phyloP scores from a whole-genome alignment of 2,329 filamentous ascomycete genomes.

The Fusarium sp. region DNA sequence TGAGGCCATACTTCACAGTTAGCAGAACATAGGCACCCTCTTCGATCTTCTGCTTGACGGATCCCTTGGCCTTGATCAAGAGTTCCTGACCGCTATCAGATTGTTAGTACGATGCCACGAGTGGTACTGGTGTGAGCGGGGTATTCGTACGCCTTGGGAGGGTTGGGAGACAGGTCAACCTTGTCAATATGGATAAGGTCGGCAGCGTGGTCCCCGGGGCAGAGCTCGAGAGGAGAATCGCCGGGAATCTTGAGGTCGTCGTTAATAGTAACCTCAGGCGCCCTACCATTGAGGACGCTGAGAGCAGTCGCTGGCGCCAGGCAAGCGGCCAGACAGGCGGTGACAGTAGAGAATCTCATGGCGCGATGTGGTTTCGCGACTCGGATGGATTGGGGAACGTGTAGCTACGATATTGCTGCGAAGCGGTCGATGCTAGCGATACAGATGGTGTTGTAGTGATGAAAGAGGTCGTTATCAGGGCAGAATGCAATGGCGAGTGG shows the following conservation, averaged over 20 bases:
- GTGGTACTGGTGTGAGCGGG: conserved; percentile 13
- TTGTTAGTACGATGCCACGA: conserved; percentile 39
- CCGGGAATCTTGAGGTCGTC: conserved; percentile 77
- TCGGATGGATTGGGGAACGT: background rate
- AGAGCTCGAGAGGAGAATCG: conserved; percentile 86
- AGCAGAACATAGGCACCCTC: conserved; percentile 84
- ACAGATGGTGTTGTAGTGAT: conserved; percentile 30
- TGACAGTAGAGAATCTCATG: conserved; percentile 55
- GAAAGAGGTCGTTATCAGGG: conserved; percentile 42
- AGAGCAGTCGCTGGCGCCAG: conserved; percentile 58
- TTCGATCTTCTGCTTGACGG: conserved; percentile 76
- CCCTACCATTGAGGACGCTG: conserved; percentile 55
- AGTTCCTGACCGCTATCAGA: conserved; percentile 76
- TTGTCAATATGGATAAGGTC: conserved; percentile 81
- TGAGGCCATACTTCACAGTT: conserved; percentile 92
- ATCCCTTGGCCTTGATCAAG: conserved; percentile 80
- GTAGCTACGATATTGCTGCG: conserved; percentile 3
- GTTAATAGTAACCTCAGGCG: conserved; percentile 55
- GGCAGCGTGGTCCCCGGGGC: conserved; percentile 70
- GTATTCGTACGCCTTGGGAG: conserved; percentile 79
- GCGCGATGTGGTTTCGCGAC: conserved; percentile 13
- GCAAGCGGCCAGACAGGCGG: conserved; percentile 59
- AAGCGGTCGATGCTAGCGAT: conserved; percentile 17
- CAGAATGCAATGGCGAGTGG: conserved; percentile 44
- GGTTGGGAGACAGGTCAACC: conserved; percentile 87